Conservation (phyloP, 2,329 filamentous ascomycete species). For the Bipolaris cookei region DNA sequence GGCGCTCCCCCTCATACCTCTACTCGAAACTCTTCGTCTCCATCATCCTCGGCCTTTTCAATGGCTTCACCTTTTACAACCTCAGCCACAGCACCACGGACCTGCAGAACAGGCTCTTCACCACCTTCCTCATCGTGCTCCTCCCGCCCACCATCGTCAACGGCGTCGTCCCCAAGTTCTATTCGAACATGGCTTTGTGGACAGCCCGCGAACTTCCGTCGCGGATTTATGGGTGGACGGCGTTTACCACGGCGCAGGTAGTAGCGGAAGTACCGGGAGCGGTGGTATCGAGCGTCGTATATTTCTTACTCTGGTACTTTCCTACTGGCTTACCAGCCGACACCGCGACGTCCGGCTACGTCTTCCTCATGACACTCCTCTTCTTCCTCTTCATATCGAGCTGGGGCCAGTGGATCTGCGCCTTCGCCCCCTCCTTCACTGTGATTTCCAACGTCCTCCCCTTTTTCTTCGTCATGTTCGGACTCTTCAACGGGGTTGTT, state of each 20-base stretch:
- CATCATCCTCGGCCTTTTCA: slow-evolving; percentile 76
- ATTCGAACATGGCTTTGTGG: slow-evolving; percentile 74
- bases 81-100: slow-evolving; percentile 69
- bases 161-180: slow-evolving; percentile 78
- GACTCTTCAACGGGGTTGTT: slow-evolving; percentile 78
- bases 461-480: slow-evolving; percentile 82
- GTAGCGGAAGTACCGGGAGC: slow-evolving; percentile 75
- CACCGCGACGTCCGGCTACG: slow-evolving; percentile 71
- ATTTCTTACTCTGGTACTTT: slow-evolving; percentile 80
- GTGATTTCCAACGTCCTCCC: slow-evolving; percentile 76
- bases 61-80: slow-evolving; percentile 78
- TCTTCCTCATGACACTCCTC: slow-evolving; percentile 78
- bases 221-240: slow-evolving; percentile 78
- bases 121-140: slow-evolving; percentile 63
- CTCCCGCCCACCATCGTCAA: slow-evolving; percentile 76
- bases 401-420: slow-evolving; percentile 86
- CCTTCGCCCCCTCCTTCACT: slow-evolving; percentile 79
- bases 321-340: slow-evolving; percentile 72
- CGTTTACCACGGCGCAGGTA: slow-evolving; percentile 69
- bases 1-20: slow-evolving; percentile 76
- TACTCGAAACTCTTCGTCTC: slow-evolving; percentile 78
- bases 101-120: slow-evolving; percentile 81
- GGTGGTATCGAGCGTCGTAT: slow-evolving; percentile 68
- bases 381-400: slow-evolving; percentile 77
- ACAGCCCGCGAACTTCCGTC: slow-evolving; percentile 74